These are phyloP conservation scores for Boletus huronensis DNA, from an alignment of 768 basidiomycete genomes.

Conservation along the genomic window DNA sequence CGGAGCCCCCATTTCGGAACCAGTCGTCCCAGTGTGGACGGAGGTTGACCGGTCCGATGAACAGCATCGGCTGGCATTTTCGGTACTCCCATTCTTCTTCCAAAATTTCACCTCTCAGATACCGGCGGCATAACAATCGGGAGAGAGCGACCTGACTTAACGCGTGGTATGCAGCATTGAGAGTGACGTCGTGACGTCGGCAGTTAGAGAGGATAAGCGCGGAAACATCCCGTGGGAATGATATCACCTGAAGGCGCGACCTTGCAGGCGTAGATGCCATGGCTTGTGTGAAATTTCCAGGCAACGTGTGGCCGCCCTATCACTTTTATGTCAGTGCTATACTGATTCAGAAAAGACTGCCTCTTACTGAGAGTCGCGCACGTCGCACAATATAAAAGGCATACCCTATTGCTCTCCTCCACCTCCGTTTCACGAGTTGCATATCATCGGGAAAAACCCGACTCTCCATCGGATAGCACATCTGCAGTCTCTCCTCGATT, in stretches of 20 bases:
- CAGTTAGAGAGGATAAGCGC: conserved; percentile 36
- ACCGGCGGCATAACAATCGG: conserved; percentile 45
- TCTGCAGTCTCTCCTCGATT: not conserved
- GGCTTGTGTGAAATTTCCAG: not conserved
- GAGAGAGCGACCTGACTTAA: conserved; percentile 35
- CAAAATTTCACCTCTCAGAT: conserved; percentile 44
- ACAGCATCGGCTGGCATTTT: conserved; percentile 47
- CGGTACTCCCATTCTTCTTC: conserved; percentile 52
- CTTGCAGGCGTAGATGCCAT: not conserved
- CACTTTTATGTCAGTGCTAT: not conserved
- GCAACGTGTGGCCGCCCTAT: not conserved
- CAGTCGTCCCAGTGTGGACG: conserved; percentile 35
- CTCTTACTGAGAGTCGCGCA: not conserved
- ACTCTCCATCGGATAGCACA: not conserved
- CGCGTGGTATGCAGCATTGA: conserved; percentile 48
- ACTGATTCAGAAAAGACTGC: not conserved
- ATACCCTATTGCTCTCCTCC: not conserved
- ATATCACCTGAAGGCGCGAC: not conserved
- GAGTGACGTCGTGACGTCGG: conserved; percentile 40
- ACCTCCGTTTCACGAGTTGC: not conserved
- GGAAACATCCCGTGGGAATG: conserved; percentile 17
- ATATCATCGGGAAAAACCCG: not conserved
- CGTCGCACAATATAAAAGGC: not conserved
- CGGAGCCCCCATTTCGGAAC: conserved; percentile 41
- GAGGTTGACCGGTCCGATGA: conserved; percentile 47